phyloP scores from a whole-genome alignment of 345 rosid genomes.

The Salix arbutifolia region DNA sequence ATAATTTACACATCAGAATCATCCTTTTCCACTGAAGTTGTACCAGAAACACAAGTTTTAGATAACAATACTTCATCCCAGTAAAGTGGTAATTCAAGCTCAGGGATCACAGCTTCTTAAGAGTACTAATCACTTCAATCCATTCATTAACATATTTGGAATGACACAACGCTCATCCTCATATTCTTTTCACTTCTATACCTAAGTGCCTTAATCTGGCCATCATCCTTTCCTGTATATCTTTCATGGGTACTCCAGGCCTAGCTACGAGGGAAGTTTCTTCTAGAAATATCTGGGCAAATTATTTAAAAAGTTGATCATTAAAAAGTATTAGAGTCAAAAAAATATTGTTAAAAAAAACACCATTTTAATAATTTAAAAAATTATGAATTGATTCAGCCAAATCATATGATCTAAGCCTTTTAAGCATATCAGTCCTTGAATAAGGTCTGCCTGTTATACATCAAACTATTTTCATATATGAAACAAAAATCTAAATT shows the following conservation, averaged over 20 bases:
- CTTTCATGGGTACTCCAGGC: slow-evolving; percentile 77
- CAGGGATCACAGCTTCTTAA: not conserved
- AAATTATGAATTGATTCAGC: no score
- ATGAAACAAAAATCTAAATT: no score
- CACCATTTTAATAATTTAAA: no score
- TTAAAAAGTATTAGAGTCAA: no score
- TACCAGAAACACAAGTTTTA: not conserved
- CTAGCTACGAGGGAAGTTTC: slow-evolving; percentile 93
- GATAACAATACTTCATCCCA: not conserved
- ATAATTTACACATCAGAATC: not conserved
- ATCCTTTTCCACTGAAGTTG: not conserved
- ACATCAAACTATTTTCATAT: no score
- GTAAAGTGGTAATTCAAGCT: not conserved
- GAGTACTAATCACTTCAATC: not conserved
- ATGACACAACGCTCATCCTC: slow-evolving; percentile 92
- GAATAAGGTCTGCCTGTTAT: no score
- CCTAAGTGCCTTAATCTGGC: slow-evolving; percentile 84
- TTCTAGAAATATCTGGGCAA: slow-evolving; percentile 66
- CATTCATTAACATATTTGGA: slow-evolving; percentile 24
- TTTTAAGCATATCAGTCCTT: no score
- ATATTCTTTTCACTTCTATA: slow-evolving; percentile 71
- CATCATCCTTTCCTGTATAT: slow-evolving; percentile 91
- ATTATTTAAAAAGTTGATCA: no score
- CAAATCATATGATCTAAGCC: no score
- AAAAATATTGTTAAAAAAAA: no score